These are phyloP conservation scores for Starmerella tilneyi DNA, from an alignment of 805 yeast genomes.

Conservation along the genomic window DNA sequence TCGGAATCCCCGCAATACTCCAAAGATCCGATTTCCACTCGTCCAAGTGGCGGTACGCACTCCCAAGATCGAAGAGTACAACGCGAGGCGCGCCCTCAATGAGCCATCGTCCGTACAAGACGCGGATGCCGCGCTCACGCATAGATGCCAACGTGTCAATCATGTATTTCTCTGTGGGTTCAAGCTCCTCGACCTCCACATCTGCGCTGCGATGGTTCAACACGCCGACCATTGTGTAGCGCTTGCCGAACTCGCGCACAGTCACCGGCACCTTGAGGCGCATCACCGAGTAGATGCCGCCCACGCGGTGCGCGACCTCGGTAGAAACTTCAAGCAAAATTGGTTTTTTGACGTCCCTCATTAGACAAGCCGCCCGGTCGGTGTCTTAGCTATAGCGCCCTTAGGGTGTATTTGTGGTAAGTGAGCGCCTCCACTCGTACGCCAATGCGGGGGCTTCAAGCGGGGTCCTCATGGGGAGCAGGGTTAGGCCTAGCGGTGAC, in stretches of 20 bases:
- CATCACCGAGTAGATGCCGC: conserved; percentile 93
- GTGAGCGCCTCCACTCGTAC: background rate
- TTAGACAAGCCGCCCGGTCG: too few species aligned
- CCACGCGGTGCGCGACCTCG: conserved; percentile 94
- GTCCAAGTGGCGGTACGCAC: conserved; percentile 57
- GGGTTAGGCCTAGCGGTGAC: background rate
- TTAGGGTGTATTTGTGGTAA: background rate
- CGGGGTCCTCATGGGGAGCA: conserved; percentile 2
- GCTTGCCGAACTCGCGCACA: conserved; percentile 78
- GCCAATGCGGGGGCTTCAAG: conserved; percentile 1
- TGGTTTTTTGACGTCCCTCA: conserved; percentile 76
- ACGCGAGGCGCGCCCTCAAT: conserved; percentile 97
- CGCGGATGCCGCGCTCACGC: conserved; percentile 69
- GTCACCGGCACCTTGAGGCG: conserved; percentile 96
- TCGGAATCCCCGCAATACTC: conserved; percentile 84
- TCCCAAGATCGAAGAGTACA: conserved; percentile 70
- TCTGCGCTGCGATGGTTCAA: conserved; percentile 60
- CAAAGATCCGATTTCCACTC: conserved; percentile 95
- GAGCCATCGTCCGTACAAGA: conserved; percentile 89
- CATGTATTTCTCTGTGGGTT: conserved; percentile 40
- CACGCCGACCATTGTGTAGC: conserved; percentile 83
- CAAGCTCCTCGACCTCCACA: conserved; percentile 65
- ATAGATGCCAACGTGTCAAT: conserved; percentile 61
- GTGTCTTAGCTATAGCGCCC: too few species aligned
- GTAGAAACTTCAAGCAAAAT: conserved; percentile 89